These are phyloP conservation scores for Fusarium setosum DNA, from an alignment of 2,329 filamentous ascomycete genomes.

Conservation along the genomic window DNA sequence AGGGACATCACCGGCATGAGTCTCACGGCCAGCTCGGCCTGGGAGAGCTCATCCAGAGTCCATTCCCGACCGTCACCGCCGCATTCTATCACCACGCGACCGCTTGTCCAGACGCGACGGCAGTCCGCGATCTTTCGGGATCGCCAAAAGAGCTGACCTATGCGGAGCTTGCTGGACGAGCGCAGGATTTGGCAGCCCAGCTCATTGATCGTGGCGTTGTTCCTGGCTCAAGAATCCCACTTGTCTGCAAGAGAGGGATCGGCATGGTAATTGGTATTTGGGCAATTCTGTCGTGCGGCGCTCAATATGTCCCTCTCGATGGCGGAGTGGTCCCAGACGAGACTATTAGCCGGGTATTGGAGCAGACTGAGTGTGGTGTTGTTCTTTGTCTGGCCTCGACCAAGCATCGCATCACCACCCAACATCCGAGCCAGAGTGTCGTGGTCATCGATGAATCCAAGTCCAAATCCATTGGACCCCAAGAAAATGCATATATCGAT, in stretches of 20 bases:
- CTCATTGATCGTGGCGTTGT: conserved; percentile 53
- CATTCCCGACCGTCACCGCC: conserved; percentile 53
- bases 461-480: neutral
- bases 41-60: conserved; percentile 38
- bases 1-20: conserved; percentile 2
- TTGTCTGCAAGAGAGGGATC: conserved; percentile 65
- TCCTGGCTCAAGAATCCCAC: conserved; percentile 61
- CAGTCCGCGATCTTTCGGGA: conserved; percentile 52
- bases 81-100: conserved; percentile 53
- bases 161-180: conserved; percentile 53
- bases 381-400: conserved; percentile 60
- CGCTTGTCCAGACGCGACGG: conserved; percentile 50
- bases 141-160: conserved; percentile 55
- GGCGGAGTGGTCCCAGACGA: conserved; percentile 62
- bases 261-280: conserved; percentile 69
- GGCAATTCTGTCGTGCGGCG: conserved; percentile 66
- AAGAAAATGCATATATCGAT: conserved; percentile 40
- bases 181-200: conserved; percentile 55
- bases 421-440: conserved; percentile 38
- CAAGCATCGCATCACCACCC: conserved; percentile 45
- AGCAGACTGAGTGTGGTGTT: conserved; percentile 56
- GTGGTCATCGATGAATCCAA: conserved; percentile 45
- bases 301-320: conserved; percentile 70
- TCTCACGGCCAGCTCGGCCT: conserved; percentile 24
- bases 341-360: conserved; percentile 61